Evolutionary conservation across 371 early-diverging fungal genomes (phyloP), one percentile per base, ranked within the genome.

Genomic region (Rhizopus stolonifer): DNA sequence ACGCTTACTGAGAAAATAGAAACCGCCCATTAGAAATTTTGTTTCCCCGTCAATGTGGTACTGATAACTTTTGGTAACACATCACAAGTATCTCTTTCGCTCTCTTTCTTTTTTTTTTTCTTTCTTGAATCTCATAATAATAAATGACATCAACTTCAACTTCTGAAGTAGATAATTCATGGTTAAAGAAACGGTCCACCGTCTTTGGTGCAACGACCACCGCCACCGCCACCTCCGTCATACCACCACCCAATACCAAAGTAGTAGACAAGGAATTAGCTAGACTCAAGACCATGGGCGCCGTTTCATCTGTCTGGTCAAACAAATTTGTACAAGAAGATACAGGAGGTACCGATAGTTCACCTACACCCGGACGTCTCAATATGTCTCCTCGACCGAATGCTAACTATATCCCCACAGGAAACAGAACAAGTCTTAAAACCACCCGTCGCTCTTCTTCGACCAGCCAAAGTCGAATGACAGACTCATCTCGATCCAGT

Each of bases 251-350:
- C n/a, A 6, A 44, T 24, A 62, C 36, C 9, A 36, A 62, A 45
- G 34, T 45, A 18, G 64, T 63, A 8, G 58, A 63, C 31, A 58
- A 63, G 46, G 64, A 63, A 47, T 24, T 63, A 19, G 64, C 64
- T 13, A 29, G 64, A 40, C 31, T 63, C 14, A 63, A 63, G 29
- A 63, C 42, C 19, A 51, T 50, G 13, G 64, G 64, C 7, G 62
- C 58, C 42, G 64, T 63, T 21, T 58, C 58, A 26, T 58, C 64
- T 34, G 58, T 63, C 6, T 63, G 64, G 64, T 50, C 64, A 1
- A 63, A 58, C 31, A 63, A 63, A 43, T 63, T 63, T 51, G 58
- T 63, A 13, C 54, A 63, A 54, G 45, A 63, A 47, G 64, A 63
- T 17, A 40, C 58, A 54, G 64, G 58, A 63, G 58, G 54, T 53